Evolutionary conservation across 768 basidiomycete genomes (phyloP).

Genomic region (Chalciporus piperatus): DNA sequence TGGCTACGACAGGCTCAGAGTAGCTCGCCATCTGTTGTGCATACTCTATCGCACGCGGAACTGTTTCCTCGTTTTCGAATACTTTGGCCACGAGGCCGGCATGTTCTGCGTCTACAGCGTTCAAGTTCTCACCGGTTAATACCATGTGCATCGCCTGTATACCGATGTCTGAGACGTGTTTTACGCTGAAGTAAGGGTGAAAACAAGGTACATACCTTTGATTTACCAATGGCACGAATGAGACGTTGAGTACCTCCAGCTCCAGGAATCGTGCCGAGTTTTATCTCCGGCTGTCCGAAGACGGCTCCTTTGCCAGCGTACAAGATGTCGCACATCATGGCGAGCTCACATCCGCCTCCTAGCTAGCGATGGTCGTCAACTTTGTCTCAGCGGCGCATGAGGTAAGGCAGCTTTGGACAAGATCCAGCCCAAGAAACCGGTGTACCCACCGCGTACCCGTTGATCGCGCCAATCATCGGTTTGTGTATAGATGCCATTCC

Average conservation of each 20-base stretch:
- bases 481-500: conserved; percentile 60
- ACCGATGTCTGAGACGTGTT: background rate
- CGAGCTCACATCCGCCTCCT: conserved; percentile 95
- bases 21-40: conserved; percentile 33
- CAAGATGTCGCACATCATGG: conserved; percentile 94
- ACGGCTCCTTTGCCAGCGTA: conserved; percentile 82
- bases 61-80: conserved; percentile 37
- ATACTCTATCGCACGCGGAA: conserved; percentile 44
- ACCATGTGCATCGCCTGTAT: conserved; percentile 54
- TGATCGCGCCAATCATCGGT: conserved; percentile 91
- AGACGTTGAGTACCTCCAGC: conserved; percentile 93
- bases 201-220: conserved; percentile 33
- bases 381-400: no score
- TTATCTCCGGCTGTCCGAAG: conserved; percentile 96
- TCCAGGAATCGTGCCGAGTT: conserved; percentile 90
- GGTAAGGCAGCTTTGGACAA: background rate
- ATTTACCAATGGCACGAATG: conserved; percentile 81
- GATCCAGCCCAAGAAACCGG: background rate
- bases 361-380: conserved; percentile 48
- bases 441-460: conserved; percentile 76
- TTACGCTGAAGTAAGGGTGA: no score
- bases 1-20: conserved; percentile 30
- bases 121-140: conserved; percentile 46
- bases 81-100: conserved; percentile 50
- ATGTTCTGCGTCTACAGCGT: conserved; percentile 42